Percentiles rank a stretch among this genome's conserved stretches.
Evolutionary conservation across 2,329 filamentous ascomycete species (phyloP).

Genomic region (Sporothrix curviconia): DNA sequence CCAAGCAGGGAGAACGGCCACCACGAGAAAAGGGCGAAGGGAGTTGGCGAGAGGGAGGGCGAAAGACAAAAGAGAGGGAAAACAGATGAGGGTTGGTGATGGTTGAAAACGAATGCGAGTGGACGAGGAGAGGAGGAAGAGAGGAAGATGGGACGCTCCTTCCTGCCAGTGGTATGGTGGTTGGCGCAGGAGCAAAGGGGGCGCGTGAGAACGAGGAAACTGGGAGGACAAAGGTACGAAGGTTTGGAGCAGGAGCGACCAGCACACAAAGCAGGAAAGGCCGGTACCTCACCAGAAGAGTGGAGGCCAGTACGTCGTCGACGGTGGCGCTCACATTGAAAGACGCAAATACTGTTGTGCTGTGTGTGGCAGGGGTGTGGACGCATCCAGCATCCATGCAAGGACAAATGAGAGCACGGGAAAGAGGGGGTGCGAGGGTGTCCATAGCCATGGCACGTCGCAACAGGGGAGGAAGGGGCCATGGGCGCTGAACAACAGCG

Average conservation of each 20-base stretch:
- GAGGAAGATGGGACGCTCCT: neutral
- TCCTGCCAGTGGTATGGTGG: slow-evolving; percentile 6
- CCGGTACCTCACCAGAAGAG: neutral
- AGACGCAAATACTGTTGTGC: too few relatives aligned
- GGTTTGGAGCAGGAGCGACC: neutral
- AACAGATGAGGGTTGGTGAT: slow-evolving; percentile 1
- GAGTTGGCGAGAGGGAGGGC: neutral
- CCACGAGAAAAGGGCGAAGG: slow-evolving; percentile 1
- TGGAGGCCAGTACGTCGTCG: neutral
- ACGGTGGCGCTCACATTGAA: too few relatives aligned
- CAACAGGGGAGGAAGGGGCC: neutral
- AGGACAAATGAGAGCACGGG: slow-evolving; percentile 8
- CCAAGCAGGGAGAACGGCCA: neutral
- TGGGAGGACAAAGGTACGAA: neutral
- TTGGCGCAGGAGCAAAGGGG: slow-evolving; percentile 8
- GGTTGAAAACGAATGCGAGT: slow-evolving; percentile 6
- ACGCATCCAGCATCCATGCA: slow-evolving; percentile 3
- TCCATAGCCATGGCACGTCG: neutral
- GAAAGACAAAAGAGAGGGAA: neutral
- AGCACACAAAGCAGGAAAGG: neutral
- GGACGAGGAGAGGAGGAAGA: neutral
- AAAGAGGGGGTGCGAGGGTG: slow-evolving; percentile 1
- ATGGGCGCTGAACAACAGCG: neutral
- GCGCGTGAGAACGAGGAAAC: neutral
- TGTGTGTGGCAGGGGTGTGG: neutral